phyloP scores from a whole-genome alignment of 129 eudicot genomes.

The Mikania micrantha region DNA sequence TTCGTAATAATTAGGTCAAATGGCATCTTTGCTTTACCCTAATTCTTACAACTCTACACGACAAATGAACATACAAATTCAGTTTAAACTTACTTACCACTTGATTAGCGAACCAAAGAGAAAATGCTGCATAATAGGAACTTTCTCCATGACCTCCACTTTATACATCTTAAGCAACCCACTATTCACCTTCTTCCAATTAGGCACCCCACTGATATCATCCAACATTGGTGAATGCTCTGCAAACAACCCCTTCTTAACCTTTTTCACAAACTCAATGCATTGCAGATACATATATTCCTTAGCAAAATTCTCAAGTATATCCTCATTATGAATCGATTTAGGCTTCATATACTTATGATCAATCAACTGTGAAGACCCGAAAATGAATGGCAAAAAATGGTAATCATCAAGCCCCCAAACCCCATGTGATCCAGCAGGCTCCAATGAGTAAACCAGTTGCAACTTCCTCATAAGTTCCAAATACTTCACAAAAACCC shows the following conservation, averaged over 20 bases:
- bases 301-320: slow-evolving; percentile 65
- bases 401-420: slow-evolving; percentile 99
- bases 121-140: slow-evolving; percentile 97
- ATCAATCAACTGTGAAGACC: slow-evolving; percentile 83
- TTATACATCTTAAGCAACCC: slow-evolving; percentile 96
- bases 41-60: too few species aligned
- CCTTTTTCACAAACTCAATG: slow-evolving; percentile 81
- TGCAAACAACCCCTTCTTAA: slow-evolving; percentile 80
- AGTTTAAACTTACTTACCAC: slow-evolving; percentile 38
- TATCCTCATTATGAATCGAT: slow-evolving; percentile 87
- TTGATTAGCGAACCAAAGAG: slow-evolving; percentile 83
- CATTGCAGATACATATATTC: slow-evolving; percentile 89
- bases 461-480: slow-evolving; percentile 86
- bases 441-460: slow-evolving; percentile 63
- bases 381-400: slow-evolving; percentile 80
- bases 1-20: not conserved
- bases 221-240: slow-evolving; percentile 97
- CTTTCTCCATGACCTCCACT: slow-evolving; percentile 92
- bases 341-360: slow-evolving; percentile 98
- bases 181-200: slow-evolving; percentile 85
- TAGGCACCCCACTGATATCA: slow-evolving; percentile 93
- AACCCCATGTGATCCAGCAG: slow-evolving; percentile 98
- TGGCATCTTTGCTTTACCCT: not conserved
- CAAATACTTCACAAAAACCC: slow-evolving; percentile 76
- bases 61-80: not conserved